Conservation (phyloP, 495 filamentous ascomycete genomes). For the Aspergillus baeticus region DNA sequence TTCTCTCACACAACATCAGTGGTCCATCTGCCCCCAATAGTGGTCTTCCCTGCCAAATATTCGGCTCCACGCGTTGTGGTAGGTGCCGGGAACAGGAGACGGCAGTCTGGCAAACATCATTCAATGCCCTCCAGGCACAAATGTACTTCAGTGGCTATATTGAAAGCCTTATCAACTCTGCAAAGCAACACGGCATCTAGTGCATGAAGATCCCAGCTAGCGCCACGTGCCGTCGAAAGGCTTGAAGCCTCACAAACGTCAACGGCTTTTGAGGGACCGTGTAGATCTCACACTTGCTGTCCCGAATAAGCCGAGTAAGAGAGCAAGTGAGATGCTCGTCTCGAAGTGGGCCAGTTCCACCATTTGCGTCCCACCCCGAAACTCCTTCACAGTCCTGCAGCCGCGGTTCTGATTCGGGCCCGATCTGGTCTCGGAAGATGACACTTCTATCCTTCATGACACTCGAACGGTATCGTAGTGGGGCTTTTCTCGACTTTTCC, state of each 20-base stretch:
- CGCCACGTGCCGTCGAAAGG: slow-evolving; percentile 45
- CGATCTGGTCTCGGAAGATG: not conserved
- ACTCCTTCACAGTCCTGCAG: slow-evolving; percentile 14
- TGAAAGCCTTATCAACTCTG: not conserved
- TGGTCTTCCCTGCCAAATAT: not conserved
- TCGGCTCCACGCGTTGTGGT: not conserved
- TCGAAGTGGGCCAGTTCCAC: slow-evolving; percentile 12
- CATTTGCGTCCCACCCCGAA: slow-evolving; percentile 4
- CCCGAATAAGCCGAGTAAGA: slow-evolving; percentile 27
- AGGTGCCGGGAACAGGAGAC: not conserved
- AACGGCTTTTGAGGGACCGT: slow-evolving; percentile 41
- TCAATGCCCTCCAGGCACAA: not conserved
- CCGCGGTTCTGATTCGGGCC: not conserved
- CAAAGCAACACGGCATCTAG: slow-evolving; percentile 15
- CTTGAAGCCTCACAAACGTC: slow-evolving; percentile 33
- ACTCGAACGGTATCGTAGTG: not conserved
- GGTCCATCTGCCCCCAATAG: not conserved
- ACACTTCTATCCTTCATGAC: not conserved
- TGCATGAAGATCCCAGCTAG: slow-evolving; percentile 48
- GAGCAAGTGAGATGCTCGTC: too few relatives aligned
- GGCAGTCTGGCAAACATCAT: not conserved
- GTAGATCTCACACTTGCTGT: slow-evolving; percentile 41
- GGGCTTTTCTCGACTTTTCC: not conserved
- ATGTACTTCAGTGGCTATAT: not conserved
- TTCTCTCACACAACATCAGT: too few relatives aligned